A percentile compares a stretch with the other conserved stretches of the same genome.
phyloP scores from a whole-genome alignment of 169 alveolate genomes.

The Plasmodium coatneyi region DNA sequence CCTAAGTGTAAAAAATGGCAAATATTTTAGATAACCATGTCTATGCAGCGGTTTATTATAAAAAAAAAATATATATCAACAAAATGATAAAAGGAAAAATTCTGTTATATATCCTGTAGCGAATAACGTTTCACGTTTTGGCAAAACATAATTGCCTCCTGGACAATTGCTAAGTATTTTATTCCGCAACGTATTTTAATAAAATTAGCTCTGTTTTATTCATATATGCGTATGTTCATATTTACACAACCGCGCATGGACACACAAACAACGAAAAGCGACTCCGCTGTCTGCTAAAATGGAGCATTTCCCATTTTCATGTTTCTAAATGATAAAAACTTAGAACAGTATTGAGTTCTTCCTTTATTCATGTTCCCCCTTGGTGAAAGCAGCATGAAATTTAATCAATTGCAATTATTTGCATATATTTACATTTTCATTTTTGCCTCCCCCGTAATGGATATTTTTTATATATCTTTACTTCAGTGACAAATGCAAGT shows the following conservation, averaged over 20 bases:
- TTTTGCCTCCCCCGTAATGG: not conserved
- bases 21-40: not conserved
- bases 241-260: not conserved
- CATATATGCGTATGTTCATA: not conserved
- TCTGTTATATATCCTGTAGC: not conserved
- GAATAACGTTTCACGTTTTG: not conserved
- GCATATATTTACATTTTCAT: not conserved
- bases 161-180: not conserved
- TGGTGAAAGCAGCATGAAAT: not conserved
- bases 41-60: not conserved
- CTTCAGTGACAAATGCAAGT: not conserved
- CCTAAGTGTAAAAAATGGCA: not conserved
- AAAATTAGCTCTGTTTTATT: not conserved
- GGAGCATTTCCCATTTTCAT: not conserved
- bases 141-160: not conserved
- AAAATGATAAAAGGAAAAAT: not conserved
- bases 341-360: not conserved
- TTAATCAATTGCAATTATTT: slow-evolving; percentile 1
- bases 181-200: not conserved
- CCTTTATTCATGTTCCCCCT: not conserved
- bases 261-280: not conserved
- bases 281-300: not conserved
- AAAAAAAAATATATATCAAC: not conserved
- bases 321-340: not conserved
- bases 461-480: not conserved